Percentiles rank a stretch among this genome's conserved stretches.
phyloP scores from a whole-genome alignment of 345 rosid genomes.

The Populus deltoides region DNA sequence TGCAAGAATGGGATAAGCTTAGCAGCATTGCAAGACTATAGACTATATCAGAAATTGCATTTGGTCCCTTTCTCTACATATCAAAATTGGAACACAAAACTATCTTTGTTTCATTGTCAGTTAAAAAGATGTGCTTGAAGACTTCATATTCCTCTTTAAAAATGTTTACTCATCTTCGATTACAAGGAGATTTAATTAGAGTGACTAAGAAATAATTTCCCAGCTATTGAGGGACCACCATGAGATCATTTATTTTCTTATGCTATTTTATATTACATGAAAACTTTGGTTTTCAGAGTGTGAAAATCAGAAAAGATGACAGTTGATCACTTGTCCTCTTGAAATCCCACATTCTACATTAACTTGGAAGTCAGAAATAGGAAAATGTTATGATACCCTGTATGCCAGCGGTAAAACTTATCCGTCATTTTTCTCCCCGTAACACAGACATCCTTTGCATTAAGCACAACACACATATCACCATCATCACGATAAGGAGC shows the following conservation, averaged over 20 bases:
- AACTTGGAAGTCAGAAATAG: not conserved
- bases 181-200: not conserved
- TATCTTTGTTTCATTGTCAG: not conserved
- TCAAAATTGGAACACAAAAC: not conserved
- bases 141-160: not conserved
- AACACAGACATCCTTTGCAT: conserved; percentile 84
- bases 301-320: not conserved
- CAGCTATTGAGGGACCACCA: not conserved
- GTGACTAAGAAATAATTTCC: not conserved
- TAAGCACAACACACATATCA: conserved; percentile 92
- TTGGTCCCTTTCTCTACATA: not conserved
- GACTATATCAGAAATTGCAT: not conserved
- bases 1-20: not conserved
- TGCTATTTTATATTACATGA: not conserved
- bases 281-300: not conserved
- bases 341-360: not conserved
- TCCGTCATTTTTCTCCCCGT: conserved; percentile 92
- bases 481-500: conserved; percentile 90
- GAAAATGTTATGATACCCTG: conserved; percentile 48
- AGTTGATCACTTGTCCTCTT: not conserved
- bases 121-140: not conserved
- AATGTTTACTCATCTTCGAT: not conserved
- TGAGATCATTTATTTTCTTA: not conserved
- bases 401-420: conserved; percentile 89
- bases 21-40: not conserved